Conservation (phyloP, 78 protist genomes). For the Emiliania huxleyi region DNA sequence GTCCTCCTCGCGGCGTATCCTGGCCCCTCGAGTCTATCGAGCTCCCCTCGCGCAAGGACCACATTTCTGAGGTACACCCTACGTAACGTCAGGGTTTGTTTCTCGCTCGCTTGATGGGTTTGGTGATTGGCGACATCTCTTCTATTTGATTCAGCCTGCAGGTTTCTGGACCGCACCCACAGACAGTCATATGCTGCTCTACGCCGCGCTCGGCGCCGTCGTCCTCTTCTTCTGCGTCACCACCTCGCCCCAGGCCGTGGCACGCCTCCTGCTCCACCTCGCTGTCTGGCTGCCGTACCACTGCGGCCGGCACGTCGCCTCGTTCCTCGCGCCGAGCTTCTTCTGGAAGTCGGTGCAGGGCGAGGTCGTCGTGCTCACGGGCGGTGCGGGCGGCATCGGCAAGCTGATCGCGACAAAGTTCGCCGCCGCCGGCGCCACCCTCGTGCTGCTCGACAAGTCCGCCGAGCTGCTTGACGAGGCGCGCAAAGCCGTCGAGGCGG, state of each 20-base stretch:
- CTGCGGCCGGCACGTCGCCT: not conserved
- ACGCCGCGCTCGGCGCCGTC: no score
- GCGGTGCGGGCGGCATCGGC: not conserved
- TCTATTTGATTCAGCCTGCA: no score
- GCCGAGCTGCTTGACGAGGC: not conserved
- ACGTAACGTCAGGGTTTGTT: no score
- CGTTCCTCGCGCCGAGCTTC: not conserved
- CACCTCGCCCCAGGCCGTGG: not conserved
- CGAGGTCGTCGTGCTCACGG: not conserved
- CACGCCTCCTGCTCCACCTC: not conserved
- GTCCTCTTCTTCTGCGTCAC: not conserved
- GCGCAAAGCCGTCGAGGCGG: not conserved
- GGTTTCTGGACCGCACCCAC: no score
- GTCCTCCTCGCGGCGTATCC: no score
- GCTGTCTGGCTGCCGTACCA: not conserved
- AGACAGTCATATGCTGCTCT: no score
- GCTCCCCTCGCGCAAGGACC: no score
- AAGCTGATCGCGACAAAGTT: not conserved
- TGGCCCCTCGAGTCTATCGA: no score
- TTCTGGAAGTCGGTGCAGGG: not conserved
- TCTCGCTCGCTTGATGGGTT: no score
- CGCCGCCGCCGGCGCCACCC: not conserved
- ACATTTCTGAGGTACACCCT: no score
- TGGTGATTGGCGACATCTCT: no score
- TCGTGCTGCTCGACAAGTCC: not conserved